These are phyloP conservation scores for Globisporangium rhizosaccharum DNA, from an alignment of 352 stramenopile genomes.

Conservation along the genomic window DNA sequence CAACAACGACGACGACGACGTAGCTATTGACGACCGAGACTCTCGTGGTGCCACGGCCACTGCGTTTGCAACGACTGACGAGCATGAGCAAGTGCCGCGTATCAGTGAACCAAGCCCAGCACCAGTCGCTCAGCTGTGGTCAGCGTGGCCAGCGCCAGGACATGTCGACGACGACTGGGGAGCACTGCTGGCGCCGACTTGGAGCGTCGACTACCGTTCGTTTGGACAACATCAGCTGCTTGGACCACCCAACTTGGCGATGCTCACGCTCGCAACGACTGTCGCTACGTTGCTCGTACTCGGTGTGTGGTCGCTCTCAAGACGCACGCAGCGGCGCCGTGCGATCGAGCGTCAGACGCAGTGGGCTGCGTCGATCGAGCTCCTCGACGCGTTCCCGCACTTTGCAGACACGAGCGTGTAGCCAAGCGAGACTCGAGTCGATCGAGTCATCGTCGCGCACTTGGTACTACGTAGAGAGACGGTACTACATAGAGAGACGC, in stretches of 20 bases:
- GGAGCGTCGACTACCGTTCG: neutral
- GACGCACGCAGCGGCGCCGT: slow-evolving; percentile 1
- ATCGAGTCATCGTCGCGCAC: neutral
- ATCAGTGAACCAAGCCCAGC: neutral
- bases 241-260: slow-evolving; percentile 1
- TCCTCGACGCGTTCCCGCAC: slow-evolving; percentile 7
- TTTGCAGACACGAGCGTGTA: neutral
- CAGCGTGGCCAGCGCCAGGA: neutral
- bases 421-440: neutral
- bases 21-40: neutral
- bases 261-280: slow-evolving; percentile 3
- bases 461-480: too few species aligned
- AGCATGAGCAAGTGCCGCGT: neutral
- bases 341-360: slow-evolving; percentile 6
- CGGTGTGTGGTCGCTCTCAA: slow-evolving; percentile 3
- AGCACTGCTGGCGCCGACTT: slow-evolving; percentile 1
- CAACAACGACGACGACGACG: neutral
- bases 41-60: neutral
- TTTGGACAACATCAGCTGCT: slow-evolving; percentile 6
- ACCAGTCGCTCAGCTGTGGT: neutral
- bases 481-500: too few species aligned
- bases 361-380: slow-evolving; percentile 10
- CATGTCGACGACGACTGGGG: neutral
- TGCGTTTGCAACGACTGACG: neutral
- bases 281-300: slow-evolving; percentile 4